Percentiles rank a stretch among this genome's conserved stretches.
Evolutionary conservation across 169 alveolate species (phyloP).

Genomic region (Ichthyophthirius multifiliis): DNA sequence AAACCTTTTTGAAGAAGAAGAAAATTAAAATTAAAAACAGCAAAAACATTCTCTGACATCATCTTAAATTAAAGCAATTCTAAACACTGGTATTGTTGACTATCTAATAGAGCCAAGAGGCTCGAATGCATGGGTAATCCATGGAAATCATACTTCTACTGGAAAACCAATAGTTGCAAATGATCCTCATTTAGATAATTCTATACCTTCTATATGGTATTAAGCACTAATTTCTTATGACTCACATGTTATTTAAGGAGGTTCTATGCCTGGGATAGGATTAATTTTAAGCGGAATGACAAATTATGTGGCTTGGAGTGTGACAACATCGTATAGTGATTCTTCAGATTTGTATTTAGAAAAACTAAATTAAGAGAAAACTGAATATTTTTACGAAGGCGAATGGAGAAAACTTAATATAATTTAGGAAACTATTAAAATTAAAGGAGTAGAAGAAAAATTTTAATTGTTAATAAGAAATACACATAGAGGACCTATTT

Average conservation of each 20-base stretch:
- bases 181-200: slow-evolving; percentile 76
- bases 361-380: slow-evolving; percentile 16
- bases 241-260: slow-evolving; percentile 8
- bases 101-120: slow-evolving; percentile 34
- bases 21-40: not conserved
- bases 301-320: slow-evolving; percentile 60
- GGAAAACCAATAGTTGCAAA: slow-evolving; percentile 75
- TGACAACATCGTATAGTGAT: slow-evolving; percentile 67
- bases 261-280: slow-evolving; percentile 67
- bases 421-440: slow-evolving; percentile 31
- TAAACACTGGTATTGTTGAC: slow-evolving; percentile 1
- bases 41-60: not conserved
- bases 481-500: slow-evolving; percentile 69
- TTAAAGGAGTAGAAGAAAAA: slow-evolving; percentile 33
- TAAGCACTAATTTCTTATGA: slow-evolving; percentile 23
- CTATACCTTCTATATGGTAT: slow-evolving; percentile 63
- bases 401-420: slow-evolving; percentile 36
- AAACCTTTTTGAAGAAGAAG: not conserved
- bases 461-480: slow-evolving; percentile 4
- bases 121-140: slow-evolving; percentile 59
- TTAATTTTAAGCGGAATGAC: slow-evolving; percentile 55
- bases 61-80: not conserved
- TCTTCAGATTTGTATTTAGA: slow-evolving; percentile 52
- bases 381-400: slow-evolving; percentile 22
- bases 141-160: slow-evolving; percentile 68